Evolutionary conservation across 768 basidiomycete species (phyloP).

Genomic region (Pisolithus orientalis): DNA sequence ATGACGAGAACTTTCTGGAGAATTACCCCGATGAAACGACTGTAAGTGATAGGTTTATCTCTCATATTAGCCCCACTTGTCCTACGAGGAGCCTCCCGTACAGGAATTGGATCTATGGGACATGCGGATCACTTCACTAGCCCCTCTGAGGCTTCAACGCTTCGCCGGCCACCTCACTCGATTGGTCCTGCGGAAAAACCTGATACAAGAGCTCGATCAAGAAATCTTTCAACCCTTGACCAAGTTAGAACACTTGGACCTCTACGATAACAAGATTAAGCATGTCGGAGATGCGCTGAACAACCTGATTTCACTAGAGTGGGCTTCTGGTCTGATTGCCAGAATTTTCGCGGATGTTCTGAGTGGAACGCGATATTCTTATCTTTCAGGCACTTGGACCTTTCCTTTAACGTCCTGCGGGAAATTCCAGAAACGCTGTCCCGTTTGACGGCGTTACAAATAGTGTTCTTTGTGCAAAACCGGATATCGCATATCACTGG

Average conservation of each 20-base stretch:
- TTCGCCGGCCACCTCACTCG: constrained; percentile 65
- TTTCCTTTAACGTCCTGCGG: constrained; percentile 91
- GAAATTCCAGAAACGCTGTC: constrained; percentile 58
- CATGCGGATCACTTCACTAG: constrained; percentile 63
- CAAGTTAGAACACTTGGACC: constrained; percentile 81
- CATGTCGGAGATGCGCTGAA: constrained; percentile 60
- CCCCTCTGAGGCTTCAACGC: constrained; percentile 60
- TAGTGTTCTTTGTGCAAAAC: constrained; percentile 95
- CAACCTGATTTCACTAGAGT: constrained; percentile 51
- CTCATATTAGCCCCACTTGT: background rate
- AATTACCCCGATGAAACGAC: constrained; percentile 83
- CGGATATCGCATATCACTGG: constrained; percentile 77
- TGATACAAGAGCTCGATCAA: constrained; percentile 65
- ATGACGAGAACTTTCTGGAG: constrained; percentile 62
- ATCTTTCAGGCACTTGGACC: constrained; percentile 66
- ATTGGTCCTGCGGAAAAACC: constrained; percentile 85
- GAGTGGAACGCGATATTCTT: background rate
- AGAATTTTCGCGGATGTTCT: background rate
- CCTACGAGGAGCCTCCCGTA: background rate
- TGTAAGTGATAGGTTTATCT: constrained; percentile 36
- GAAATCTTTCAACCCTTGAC: constrained; percentile 60
- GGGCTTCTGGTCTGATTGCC: constrained; percentile 19
- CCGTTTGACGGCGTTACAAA: constrained; percentile 55
- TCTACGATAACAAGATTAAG: constrained; percentile 95
- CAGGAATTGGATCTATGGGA: constrained; percentile 89